Evolutionary conservation across 768 basidiomycete species (phyloP).

Genomic region (Glaciozyma antarctica): DNA sequence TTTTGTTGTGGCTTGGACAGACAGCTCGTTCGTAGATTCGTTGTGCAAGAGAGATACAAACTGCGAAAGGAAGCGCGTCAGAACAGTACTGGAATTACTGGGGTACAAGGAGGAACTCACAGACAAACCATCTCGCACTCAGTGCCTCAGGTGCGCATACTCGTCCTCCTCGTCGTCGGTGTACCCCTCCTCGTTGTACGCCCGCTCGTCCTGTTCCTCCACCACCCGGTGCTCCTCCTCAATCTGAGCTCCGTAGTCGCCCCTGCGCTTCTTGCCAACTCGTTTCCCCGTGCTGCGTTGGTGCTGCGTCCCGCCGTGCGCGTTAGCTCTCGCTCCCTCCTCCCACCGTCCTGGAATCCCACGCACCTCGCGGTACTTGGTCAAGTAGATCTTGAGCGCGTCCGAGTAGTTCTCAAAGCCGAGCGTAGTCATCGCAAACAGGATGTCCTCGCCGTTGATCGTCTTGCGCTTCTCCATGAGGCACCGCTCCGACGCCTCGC

Average conservation of each 20-base stretch:
- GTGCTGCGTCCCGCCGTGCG: background rate
- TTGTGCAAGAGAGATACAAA: too few species aligned
- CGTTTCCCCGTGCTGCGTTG: constrained; percentile 29
- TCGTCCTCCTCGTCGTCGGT: background rate
- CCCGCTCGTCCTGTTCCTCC: background rate
- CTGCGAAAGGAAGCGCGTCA: too few species aligned
- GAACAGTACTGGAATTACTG: too few species aligned
- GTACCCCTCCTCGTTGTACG: background rate
- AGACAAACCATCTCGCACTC: background rate
- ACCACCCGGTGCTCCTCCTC: background rate
- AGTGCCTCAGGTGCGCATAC: background rate
- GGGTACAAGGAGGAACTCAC: too few species aligned
- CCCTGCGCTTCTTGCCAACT: constrained; percentile 2
- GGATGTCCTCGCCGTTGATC: constrained; percentile 91
- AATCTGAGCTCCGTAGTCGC: background rate
- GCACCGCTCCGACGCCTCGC: constrained; percentile 90
- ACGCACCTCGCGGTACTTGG: constrained; percentile 47
- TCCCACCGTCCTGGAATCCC: background rate
- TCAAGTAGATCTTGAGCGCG: constrained; percentile 81
- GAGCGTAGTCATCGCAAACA: constrained; percentile 83
- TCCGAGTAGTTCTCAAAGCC: constrained; percentile 91
- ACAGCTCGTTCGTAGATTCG: too few species aligned
- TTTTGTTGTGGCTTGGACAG: too few species aligned
- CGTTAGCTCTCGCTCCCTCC: background rate
- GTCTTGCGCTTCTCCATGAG: constrained; percentile 92